Percentiles rank a stretch among this genome's conserved stretches.
Conservation (phyloP, 495 filamentous ascomycete species). For the Lepidopterella palustris region DNA sequence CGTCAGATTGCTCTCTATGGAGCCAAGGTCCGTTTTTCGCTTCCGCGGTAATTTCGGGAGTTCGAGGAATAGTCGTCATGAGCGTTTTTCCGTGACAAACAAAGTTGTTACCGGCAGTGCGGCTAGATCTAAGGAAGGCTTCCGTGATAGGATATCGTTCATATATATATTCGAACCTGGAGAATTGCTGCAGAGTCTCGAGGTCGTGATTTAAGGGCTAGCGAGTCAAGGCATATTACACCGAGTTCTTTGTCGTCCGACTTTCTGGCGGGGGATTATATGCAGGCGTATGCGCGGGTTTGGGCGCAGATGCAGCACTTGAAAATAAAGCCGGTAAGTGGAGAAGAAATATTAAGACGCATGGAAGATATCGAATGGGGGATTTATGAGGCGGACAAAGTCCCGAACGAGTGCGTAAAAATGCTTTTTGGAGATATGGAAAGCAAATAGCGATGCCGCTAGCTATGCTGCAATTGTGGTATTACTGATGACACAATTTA, state of each 20-base stretch:
- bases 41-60: slow-evolving; percentile 1
- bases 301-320: neutral
- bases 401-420: neutral
- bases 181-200: neutral
- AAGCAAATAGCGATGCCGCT: neutral
- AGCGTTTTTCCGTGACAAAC: slow-evolving; percentile 4
- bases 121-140: neutral
- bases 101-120: neutral
- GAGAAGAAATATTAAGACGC: neutral
- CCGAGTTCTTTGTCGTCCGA: neutral
- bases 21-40: neutral
- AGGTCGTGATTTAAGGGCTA: neutral
- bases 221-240: neutral
- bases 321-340: neutral
- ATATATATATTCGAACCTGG: slow-evolving; percentile 1
- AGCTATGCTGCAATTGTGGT: neutral
- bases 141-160: neutral
- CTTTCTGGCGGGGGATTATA: neutral
- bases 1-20: neutral
- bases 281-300: slow-evolving; percentile 1
- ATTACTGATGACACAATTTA: no score
- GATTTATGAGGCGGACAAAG: neutral
- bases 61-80: neutral
- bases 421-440: neutral
- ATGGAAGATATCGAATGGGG: neutral